Conservation (phyloP, 495 filamentous ascomycete genomes). For the Neurospora cerealis region DNA sequence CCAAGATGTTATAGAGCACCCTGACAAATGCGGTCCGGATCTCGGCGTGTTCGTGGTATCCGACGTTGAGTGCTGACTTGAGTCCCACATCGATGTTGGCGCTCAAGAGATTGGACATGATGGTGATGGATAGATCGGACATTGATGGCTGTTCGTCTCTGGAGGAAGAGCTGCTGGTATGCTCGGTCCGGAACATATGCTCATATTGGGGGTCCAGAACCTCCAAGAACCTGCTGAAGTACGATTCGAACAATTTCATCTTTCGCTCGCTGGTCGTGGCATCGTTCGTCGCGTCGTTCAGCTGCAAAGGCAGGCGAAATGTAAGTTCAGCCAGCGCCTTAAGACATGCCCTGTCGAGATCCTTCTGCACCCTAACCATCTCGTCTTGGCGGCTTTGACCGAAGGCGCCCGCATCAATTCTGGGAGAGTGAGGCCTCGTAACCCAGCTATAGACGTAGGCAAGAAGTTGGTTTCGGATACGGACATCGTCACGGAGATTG, state of each 20-base stretch:
- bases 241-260: conserved; percentile 55
- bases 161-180: conserved; percentile 21
- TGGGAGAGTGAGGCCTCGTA: conserved; percentile 40
- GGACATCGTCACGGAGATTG: conserved; percentile 54
- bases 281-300: conserved; percentile 50
- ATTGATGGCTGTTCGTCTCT: conserved; percentile 39
- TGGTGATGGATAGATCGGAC: conserved; percentile 51
- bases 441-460: conserved; percentile 58
- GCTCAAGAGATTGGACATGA: conserved; percentile 54
- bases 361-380: conserved; percentile 42
- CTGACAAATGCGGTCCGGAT: conserved; percentile 58
- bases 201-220: conserved; percentile 45
- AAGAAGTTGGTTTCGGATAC: conserved; percentile 53
- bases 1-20: conserved; percentile 55
- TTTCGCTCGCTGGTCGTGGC: conserved; percentile 53
- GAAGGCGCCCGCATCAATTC: conserved; percentile 10
- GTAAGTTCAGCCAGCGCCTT: conserved; percentile 51
- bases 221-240: conserved; percentile 54
- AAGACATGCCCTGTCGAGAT: conserved; percentile 53
- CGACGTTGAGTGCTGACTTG: conserved; percentile 54
- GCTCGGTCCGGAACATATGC: conserved; percentile 33
- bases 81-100: conserved; percentile 60
- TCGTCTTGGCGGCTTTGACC: conserved; percentile 35
- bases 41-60: conserved; percentile 56
- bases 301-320: conserved; percentile 52